These are phyloP conservation scores for Aureobasidium sp. DNA, from an alignment of 2,329 filamentous ascomycete genomes.

Conservation along the genomic window DNA sequence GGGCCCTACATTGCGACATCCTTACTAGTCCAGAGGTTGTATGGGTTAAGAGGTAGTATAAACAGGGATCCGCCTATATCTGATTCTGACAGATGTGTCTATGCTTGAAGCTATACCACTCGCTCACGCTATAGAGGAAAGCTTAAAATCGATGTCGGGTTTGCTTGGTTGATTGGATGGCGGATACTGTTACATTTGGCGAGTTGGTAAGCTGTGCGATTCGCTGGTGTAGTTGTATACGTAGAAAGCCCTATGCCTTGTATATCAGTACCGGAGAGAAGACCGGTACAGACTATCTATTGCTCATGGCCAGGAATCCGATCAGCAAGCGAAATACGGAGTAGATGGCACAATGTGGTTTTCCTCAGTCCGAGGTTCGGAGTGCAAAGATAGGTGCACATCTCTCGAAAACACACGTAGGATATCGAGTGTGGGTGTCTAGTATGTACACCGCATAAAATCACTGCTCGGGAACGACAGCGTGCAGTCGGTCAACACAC, in stretches of 20 bases:
- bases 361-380: not conserved
- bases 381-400: not conserved
- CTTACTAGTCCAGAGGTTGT: not conserved
- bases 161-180: not conserved
- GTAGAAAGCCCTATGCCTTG: not conserved
- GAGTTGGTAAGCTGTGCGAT: not conserved
- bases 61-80: not conserved
- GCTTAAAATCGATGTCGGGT: not conserved
- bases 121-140: not conserved
- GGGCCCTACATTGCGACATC: not conserved
- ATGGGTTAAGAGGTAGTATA: not conserved
- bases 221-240: not conserved
- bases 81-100: not conserved
- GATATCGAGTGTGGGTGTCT: not conserved
- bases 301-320: not conserved
- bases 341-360: not conserved
- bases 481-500: not conserved
- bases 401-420: not conserved
- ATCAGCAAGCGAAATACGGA: not conserved
- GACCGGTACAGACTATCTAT: not conserved
- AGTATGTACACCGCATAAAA: too few species aligned
- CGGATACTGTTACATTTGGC: not conserved
- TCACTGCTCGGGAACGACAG: not conserved
- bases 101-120: not conserved
- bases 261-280: not conserved